Evolutionary conservation across 805 yeast species (phyloP).

Genomic region (Candida peoriensis): DNA sequence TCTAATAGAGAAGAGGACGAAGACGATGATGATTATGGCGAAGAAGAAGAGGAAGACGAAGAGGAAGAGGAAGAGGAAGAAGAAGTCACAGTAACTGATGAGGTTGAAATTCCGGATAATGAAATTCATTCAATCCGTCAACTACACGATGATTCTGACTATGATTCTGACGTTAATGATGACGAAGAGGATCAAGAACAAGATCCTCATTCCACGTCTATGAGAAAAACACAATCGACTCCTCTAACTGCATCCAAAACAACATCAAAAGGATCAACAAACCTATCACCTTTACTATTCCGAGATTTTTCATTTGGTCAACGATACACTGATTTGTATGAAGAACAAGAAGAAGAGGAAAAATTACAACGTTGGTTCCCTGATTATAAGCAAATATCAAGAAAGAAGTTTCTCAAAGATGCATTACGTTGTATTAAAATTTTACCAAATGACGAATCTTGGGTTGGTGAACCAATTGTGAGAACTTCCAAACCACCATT

Average conservation of each 20-base stretch:
- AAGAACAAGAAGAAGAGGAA: constrained; percentile 17
- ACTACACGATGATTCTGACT: constrained; percentile 14
- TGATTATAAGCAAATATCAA: constrained; percentile 28
- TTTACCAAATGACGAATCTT: constrained; percentile 43
- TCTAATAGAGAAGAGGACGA: constrained; percentile 21
- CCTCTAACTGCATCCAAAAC: no score
- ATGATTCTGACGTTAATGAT: constrained; percentile 17
- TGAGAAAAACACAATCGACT: no score
- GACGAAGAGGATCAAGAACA: constrained; percentile 4
- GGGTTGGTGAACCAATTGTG: constrained; percentile 41
- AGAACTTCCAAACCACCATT: constrained; percentile 24
- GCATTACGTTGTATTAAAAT: constrained; percentile 55
- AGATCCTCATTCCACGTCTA: no score
- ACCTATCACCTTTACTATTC: neutral
- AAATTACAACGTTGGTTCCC: no score
- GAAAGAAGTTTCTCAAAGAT: constrained; percentile 42
- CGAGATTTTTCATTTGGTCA: neutral
- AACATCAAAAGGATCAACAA: no score
- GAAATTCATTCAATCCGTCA: constrained; percentile 13
- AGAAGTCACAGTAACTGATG: constrained; percentile 14
- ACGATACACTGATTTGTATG: constrained; percentile 1
- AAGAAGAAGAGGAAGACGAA: constrained; percentile 10
- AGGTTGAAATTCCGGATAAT: constrained; percentile 8
- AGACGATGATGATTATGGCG: constrained; percentile 21
- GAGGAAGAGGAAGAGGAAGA: constrained; percentile 5